Percentiles rank a stretch among this genome's conserved stretches.
phyloP scores from a whole-genome alignment of 1,139 yeast genomes.

The Suhomyces atakaporum region DNA sequence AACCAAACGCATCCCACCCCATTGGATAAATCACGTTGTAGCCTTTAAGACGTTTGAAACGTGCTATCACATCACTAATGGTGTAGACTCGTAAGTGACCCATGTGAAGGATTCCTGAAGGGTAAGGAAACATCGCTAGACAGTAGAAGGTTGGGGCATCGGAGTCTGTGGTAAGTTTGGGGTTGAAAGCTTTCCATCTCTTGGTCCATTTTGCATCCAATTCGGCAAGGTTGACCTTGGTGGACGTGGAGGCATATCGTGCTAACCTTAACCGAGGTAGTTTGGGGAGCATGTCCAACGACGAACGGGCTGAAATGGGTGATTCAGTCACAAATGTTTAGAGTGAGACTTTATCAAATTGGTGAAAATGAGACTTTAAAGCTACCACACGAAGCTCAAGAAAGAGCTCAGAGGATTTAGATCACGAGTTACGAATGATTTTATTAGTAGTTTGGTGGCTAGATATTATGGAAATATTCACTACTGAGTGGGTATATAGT shows the following conservation, averaged over 20 bases:
- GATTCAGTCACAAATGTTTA: too few relatives aligned
- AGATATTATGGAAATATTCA: too few relatives aligned
- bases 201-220: conserved; percentile 55
- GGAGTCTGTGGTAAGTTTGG: conserved; percentile 33
- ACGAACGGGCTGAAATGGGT: too few relatives aligned
- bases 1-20: conserved; percentile 99
- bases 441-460: too few relatives aligned
- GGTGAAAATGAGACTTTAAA: too few relatives aligned
- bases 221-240: conserved; percentile 18
- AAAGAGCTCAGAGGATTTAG: too few relatives aligned
- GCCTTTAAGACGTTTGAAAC: conserved; percentile 78
- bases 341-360: too few relatives aligned
- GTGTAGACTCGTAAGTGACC: conserved; percentile 94
- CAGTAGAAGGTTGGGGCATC: conserved; percentile 56
- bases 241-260: neutral
- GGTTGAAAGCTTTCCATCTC: conserved; percentile 49
- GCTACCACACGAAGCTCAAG: too few relatives aligned
- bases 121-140: conserved; percentile 92
- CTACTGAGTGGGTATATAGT: too few relatives aligned
- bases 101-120: conserved; percentile 88
- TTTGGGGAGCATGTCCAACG: too few relatives aligned
- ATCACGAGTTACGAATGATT: too few relatives aligned
- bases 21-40: conserved; percentile 85
- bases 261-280: neutral
- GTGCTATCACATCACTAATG: conserved; percentile 78